A percentile compares a stretch with the other conserved stretches of the same genome.
These are phyloP conservation scores for Hydrangea macrophylla DNA, from an alignment of 148 eudicot genomes.

Conservation along the genomic window DNA sequence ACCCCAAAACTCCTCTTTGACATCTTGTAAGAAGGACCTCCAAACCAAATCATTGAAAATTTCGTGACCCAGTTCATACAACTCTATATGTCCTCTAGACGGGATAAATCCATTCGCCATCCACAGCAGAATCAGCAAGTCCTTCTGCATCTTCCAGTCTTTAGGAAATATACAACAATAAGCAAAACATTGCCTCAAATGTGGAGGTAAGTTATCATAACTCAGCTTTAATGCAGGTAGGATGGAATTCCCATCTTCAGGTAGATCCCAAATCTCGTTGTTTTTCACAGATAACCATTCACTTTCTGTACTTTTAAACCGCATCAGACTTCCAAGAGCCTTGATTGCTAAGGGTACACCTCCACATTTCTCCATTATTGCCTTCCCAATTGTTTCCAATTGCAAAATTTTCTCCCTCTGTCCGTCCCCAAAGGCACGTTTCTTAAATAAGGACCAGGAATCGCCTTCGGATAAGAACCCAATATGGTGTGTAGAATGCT, in stretches of 20 bases:
- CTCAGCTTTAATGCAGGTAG: constrained; percentile 14
- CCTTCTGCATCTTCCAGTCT: neutral
- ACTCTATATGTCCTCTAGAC: neutral
- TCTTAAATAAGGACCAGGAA: constrained; percentile 6
- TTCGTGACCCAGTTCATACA: neutral
- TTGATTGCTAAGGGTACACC: constrained; percentile 15
- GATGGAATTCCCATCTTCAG: neutral
- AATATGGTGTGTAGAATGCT: neutral
- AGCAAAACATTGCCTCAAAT: constrained; percentile 7
- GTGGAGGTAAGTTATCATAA: neutral
- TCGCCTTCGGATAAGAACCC: neutral
- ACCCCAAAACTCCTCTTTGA: neutral
- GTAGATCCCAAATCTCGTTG: constrained; percentile 13
- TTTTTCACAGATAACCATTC: constrained; percentile 11
- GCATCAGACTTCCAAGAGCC: constrained; percentile 20
- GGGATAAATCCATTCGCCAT: constrained; percentile 8
- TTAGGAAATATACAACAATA: constrained; percentile 1
- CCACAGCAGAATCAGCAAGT: neutral
- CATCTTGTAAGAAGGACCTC: constrained; percentile 15
- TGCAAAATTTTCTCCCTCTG: neutral
- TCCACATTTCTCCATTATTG: constrained; percentile 9
- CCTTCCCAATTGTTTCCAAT: constrained; percentile 9
- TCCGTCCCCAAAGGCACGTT: neutral
- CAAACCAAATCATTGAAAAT: neutral
- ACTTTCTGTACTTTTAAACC: neutral